Base-by-base conservation (phyloP, 192 early-diverging fungal genomes). In the Mortierella antarctica region DNA sequence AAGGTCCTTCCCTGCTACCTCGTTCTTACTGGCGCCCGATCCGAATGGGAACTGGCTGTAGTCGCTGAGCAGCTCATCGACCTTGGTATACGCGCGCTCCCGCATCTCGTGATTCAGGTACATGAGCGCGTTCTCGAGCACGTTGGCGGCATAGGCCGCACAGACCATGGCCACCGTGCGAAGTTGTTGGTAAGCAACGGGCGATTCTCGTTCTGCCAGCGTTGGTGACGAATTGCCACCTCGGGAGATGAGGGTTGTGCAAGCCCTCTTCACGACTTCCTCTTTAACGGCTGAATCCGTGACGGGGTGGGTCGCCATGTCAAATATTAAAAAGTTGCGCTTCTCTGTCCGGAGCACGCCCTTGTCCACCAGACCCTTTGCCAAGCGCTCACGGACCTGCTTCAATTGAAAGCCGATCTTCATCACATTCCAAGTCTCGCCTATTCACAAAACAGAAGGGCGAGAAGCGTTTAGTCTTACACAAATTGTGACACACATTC, bases 341-440 rank as follows among this genome's bases (percentile, higher is more conserved):
- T 98, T 97, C 82, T 98, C 97, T 17, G 97, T 99, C 52, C 97
- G 86, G 49, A 99, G 80, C 41, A 99, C 92, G 17, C 97, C 97
- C 83, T 99, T 99, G 83, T 99, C 97, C n/a, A 99, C 97, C 49
- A 99, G 83, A 4, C 96, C 97, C 83, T 99, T 99, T 41, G 95
- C 94, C 52, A 99, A 87, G 21, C 97, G 87, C 83, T 99, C 97
- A 14, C 97, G 91, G 9, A 99, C 97, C 87, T 99, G 96, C 82
- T 98, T 98, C 47, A 99, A 87, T 86, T 99, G 97, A 82, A 95
- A 98, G 44, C 95, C 95, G 75, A 97, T 95, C 82, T 97, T 98
- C 85, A 95, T 90, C 39, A 99, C 89, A 84, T 98, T 98, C 97
- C 97, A 99, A 9, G 97, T 99, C 90, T 99, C 97, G 55, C 97